Base-by-base conservation (phyloP, 2,329 filamentous ascomycete species). In the Diaporthe batatas region DNA sequence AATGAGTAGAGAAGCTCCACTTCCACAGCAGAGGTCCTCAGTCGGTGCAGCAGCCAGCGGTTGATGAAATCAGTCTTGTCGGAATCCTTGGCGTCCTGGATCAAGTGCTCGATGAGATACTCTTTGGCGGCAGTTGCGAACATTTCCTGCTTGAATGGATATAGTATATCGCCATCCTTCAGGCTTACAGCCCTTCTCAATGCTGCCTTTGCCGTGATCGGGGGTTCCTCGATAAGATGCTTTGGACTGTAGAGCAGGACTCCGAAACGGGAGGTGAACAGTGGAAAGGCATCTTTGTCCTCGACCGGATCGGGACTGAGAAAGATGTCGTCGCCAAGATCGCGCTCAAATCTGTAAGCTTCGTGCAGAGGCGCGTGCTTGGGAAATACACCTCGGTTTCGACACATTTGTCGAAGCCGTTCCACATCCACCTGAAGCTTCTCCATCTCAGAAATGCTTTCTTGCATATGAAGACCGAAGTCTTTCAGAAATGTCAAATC, bases 41-140 rank as follows among this genome's bases (percentile, higher is more conserved):
- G 81, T 54, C 85, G 84, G 62, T 89, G 85, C 16, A 89, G 81
- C 3, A 90, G 79, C 88, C 88, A 90, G 53, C 86, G 82, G 75
- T 85, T 86, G 76, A 90, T 83, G 71, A 83, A 87, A 65, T 87
- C 84, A 1, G 78, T 79, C 74, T 84, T 86, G 75, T 83, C 81
- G 3, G 81, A 82, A 2, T 77, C 76, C 14, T 81, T 76, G 3
- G 79, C 76, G 3, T 83, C 82, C 32, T 75, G 76, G 64, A 88
- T 77, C 14, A 88, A 81, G 7, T 79, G 82, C 55, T 84, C 79
- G 68, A 89, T 88, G 42, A 81, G 81, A n/a, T 82, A 83, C 76
- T 89, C 87, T 72, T 87, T 88, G 67, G 82, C 80, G 2, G 85
- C 84, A 25, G 83, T 79, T 1, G 81, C 80, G 65, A 87, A 76